Base-by-base conservation (phyloP, 192 early-diverging fungal genomes). In the Irineochytrium annulatum region DNA sequence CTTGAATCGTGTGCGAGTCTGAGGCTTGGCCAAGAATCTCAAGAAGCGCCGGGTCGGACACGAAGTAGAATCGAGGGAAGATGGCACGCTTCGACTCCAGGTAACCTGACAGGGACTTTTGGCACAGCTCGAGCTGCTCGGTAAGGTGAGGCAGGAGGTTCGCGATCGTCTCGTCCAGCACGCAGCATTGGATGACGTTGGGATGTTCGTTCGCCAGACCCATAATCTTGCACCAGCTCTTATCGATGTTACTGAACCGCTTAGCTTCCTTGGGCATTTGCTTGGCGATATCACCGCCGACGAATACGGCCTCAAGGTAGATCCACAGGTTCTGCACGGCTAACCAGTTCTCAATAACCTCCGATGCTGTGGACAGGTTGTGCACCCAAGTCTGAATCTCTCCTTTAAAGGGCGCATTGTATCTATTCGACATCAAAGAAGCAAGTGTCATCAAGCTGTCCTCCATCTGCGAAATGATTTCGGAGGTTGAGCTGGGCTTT, bases 201-300 rank as follows among this genome's bases (percentile, higher is more conserved):
- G 83, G 80, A 58, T 85, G 81, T 62, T 85, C 83, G 53, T 84
- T 84, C 8, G 81, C 83, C 24, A 78, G 60, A 11, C 81, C 76
- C 83, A 85, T 85, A 52, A 85, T 85, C 35, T 85, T 85, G 54
- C 78, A 80, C 83, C 83, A 85, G 45, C 70, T 74, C 55, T 85
- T 85, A 62, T 85, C 83, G 55, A 85, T 84, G 56, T 82, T 84
- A 59, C 77, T 80, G 64, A 85, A 85, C 30, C 83, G 67, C 63
- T 85, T 85, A 8, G 83, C 81, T 67, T 85, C 83, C 57, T 84
- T 82, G 29, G 83, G 83, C 81, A 85, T 84, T 53, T 85, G 83
- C 57, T 85, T 85, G 28, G 83, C 83, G 57, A 85, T 85, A 68
- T 85, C 83, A 49, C 83, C 83, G 26, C 83, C 83, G 24, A 85